A percentile compares a stretch with the other conserved stretches of the same genome.
Evolutionary conservation across 2,329 filamentous ascomycete genomes (phyloP).

Genomic region (Ramularia collo-cygni): DNA sequence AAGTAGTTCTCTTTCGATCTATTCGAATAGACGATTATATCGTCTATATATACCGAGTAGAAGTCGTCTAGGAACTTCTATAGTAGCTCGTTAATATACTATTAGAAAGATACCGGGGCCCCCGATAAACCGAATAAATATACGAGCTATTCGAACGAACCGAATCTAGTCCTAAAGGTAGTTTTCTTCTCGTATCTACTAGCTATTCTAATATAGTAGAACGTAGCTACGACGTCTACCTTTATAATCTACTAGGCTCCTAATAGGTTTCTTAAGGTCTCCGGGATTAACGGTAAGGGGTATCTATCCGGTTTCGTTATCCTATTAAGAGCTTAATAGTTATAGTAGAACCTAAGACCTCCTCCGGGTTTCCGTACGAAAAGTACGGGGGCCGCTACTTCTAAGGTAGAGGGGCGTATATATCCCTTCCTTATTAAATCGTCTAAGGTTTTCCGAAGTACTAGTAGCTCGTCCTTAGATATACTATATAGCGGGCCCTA

Average conservation of each 20-base stretch:
- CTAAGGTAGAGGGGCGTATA: too few relatives aligned
- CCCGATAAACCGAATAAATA: slow-evolving; percentile 24
- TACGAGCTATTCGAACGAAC: slow-evolving; percentile 21
- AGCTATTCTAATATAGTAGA: slow-evolving; percentile 21
- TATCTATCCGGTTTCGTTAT: slow-evolving; percentile 26
- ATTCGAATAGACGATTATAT: slow-evolving; percentile 25
- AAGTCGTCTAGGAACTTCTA: slow-evolving; percentile 20
- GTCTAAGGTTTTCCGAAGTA: too few relatives aligned
- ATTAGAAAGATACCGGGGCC: slow-evolving; percentile 18
- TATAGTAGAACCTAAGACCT: slow-evolving; percentile 5
- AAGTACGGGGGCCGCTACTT: too few relatives aligned
- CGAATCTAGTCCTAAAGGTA: slow-evolving; percentile 16
- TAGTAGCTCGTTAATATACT: slow-evolving; percentile 23
- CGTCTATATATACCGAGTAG: slow-evolving; percentile 22
- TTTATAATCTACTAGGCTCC: slow-evolving; percentile 16
- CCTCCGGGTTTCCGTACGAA: not conserved
- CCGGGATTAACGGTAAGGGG: slow-evolving; percentile 19
- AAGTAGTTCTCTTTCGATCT: slow-evolving; percentile 21
- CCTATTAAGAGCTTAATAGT: slow-evolving; percentile 24
- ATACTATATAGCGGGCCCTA: too few relatives aligned
- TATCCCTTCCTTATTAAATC: too few relatives aligned
- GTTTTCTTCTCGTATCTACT: slow-evolving; percentile 16
- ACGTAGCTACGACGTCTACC: slow-evolving; percentile 20
- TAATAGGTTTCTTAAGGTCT: slow-evolving; percentile 18
- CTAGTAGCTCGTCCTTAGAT: too few relatives aligned